These are phyloP conservation scores for Cordyceps tenuipes DNA, from an alignment of 2,329 filamentous ascomycete genomes.

Conservation along the genomic window DNA sequence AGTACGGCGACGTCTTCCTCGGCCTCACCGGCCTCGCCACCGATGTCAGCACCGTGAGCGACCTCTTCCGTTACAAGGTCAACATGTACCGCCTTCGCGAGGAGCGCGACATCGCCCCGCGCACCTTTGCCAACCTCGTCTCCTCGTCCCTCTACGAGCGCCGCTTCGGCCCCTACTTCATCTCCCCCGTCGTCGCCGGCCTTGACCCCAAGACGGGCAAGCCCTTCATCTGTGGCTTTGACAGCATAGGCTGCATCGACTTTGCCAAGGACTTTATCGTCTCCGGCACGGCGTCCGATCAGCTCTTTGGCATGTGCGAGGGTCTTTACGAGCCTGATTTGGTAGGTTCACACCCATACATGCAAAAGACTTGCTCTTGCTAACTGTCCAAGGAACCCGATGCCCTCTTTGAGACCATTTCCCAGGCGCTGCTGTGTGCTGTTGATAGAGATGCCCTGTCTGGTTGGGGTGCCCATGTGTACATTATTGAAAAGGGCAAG, in stretches of 20 bases:
- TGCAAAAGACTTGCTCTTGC: conserved; percentile 1
- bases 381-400: conserved; percentile 55
- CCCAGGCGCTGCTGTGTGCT: conserved; percentile 88
- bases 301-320: conserved; percentile 98
- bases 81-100: conserved; percentile 99
- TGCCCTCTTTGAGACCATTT: conserved; percentile 96
- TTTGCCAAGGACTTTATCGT: conserved; percentile 99
- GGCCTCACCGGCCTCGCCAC: conserved; percentile 94
- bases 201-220: conserved; percentile 89
- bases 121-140: conserved; percentile 95
- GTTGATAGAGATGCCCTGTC: conserved; percentile 95
- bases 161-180: conserved; percentile 94
- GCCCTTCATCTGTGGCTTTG: conserved; percentile 98
- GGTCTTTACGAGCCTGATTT: conserved; percentile 95
- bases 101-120: conserved; percentile 89
- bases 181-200: conserved; percentile 88
- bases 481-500: conserved; percentile 99
- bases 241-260: conserved; percentile 98
- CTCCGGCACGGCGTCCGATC: conserved; percentile 88
- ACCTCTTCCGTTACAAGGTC: conserved; percentile 98
- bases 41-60: conserved; percentile 86
- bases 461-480: conserved; percentile 97
- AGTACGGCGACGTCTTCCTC: conserved; percentile 90
- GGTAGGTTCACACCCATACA: conserved; percentile 44
- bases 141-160: conserved; percentile 86